phyloP scores from a whole-genome alignment of 495 filamentous ascomycete genomes.

The Cryomyces minteri region DNA sequence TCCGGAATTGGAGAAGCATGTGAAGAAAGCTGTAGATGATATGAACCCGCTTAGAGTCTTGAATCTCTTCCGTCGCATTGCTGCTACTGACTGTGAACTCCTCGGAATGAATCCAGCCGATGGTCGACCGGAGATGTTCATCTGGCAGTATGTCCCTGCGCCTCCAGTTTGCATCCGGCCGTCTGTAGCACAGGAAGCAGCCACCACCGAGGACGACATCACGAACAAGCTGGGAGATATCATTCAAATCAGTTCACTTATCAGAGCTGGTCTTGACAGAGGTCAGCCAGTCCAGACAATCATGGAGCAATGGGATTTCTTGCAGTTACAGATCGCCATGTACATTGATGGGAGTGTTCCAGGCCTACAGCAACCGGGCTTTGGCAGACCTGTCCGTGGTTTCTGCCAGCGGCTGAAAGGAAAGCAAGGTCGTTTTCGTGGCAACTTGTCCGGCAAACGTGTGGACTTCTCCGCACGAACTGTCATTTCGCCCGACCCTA shows the following conservation, averaged over 20 bases:
- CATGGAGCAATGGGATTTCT: conserved; percentile 97
- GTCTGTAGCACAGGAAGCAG: conserved; percentile 76
- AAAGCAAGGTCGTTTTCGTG: conserved; percentile 92
- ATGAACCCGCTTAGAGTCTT: conserved; percentile 76
- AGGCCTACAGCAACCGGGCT: conserved; percentile 56
- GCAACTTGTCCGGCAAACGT: conserved; percentile 93
- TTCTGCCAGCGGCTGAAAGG: conserved; percentile 92
- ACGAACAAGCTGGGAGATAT: conserved; percentile 92
- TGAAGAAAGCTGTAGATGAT: conserved; percentile 84
- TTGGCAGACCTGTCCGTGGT: conserved; percentile 68
- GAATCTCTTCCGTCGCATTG: conserved; percentile 77
- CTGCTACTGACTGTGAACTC: conserved; percentile 73
- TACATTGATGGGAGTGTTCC: conserved; percentile 98
- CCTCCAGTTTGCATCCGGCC: conserved; percentile 87
- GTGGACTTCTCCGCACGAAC: conserved; percentile 96
- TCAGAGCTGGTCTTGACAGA: conserved; percentile 59
- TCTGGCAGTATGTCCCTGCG: conserved; percentile 92
- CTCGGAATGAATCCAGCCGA: conserved; percentile 72
- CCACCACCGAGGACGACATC: conserved; percentile 89
- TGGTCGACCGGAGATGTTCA: conserved; percentile 86
- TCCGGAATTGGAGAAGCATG: conserved; percentile 72
- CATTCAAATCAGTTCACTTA: conserved; percentile 66
- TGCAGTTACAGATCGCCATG: conserved; percentile 86
- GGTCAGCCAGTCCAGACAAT: conserved; percentile 72
- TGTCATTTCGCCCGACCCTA: conserved; percentile 94